Conservation (phyloP, 352 stramenopile species). For the Globisporangium viniferum region DNA sequence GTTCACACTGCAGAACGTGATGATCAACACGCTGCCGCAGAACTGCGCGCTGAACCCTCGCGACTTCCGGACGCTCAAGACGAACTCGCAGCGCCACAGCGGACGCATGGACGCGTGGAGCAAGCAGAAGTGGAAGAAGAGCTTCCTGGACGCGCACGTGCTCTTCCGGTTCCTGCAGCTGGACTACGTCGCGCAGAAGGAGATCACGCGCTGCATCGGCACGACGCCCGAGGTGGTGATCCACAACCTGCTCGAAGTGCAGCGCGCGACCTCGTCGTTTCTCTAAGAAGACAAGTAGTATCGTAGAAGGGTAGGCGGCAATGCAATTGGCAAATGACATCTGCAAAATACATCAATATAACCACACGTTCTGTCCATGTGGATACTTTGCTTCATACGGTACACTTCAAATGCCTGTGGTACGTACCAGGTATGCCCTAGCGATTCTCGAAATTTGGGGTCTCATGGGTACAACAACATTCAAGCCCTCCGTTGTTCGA, state of each 20-base stretch:
- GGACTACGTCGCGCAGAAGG: constrained; percentile 86
- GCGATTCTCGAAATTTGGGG: no score
- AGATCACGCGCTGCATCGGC: constrained; percentile 85
- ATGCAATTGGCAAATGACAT: no score
- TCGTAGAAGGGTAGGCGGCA: no score
- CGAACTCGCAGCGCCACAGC: constrained; percentile 54
- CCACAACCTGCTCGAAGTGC: constrained; percentile 86
- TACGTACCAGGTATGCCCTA: no score
- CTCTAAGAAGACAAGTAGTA: constrained; percentile 26
- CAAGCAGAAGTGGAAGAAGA: constrained; percentile 90
- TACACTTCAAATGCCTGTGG: no score
- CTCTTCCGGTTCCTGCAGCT: constrained; percentile 79
- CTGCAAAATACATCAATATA: no score
- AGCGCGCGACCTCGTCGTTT: constrained; percentile 69
- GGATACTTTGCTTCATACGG: no score
- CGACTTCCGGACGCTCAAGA: constrained; percentile 78
- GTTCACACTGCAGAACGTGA: constrained; percentile 87
- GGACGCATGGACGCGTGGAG: constrained; percentile 76
- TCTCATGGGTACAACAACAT: no score
- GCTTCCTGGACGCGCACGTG: constrained; percentile 78
- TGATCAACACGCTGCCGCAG: constrained; percentile 86
- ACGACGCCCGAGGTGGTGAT: constrained; percentile 86
- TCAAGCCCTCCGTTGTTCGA: no score
- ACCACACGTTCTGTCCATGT: no score
- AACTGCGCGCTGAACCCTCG: constrained; percentile 84